Evolutionary conservation across 2,329 filamentous ascomycete species (phyloP).

Genomic region (Rhynchosporium graminicola): DNA sequence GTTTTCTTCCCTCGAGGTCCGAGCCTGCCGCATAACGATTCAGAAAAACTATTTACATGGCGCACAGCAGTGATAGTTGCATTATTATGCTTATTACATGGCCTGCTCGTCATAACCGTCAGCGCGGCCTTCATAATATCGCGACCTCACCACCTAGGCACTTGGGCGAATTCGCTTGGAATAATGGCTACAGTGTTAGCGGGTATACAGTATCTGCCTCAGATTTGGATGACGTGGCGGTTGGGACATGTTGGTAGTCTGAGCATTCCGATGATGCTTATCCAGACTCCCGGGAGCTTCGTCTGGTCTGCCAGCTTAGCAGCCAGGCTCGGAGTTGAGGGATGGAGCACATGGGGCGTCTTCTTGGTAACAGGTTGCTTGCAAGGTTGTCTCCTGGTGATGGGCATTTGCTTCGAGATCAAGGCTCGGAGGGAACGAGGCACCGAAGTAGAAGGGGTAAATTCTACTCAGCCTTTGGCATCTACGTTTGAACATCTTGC

Average conservation of each 20-base stretch:
- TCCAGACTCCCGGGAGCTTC: conserved; percentile 91
- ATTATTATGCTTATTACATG: conserved; percentile 71
- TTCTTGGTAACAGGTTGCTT: conserved; percentile 83
- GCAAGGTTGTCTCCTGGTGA: conserved; percentile 76
- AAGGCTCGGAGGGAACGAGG: conserved; percentile 29
- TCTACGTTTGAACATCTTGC: neutral
- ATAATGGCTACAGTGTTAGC: conserved; percentile 77
- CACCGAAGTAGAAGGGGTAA: conserved; percentile 23
- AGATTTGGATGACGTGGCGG: conserved; percentile 88
- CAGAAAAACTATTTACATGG: conserved; percentile 63
- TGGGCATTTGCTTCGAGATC: conserved; percentile 79
- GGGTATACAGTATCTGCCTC: conserved; percentile 88
- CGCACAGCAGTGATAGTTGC: conserved; percentile 78
- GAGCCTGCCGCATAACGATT: conserved; percentile 41
- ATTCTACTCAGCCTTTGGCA: neutral
- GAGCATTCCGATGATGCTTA: conserved; percentile 97
- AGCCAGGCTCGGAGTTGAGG: conserved; percentile 72
- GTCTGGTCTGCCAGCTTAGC: conserved; percentile 86
- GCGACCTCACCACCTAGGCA: conserved; percentile 63
- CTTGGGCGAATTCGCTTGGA: conserved; percentile 85
- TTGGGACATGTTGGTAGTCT: conserved; percentile 86
- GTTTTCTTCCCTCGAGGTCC: conserved; percentile 80
- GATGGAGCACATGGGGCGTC: conserved; percentile 96
- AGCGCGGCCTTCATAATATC: conserved; percentile 67
- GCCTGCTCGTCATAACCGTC: conserved; percentile 68